phyloP scores from a whole-genome alignment of 2,329 filamentous ascomycete genomes.

The Alternaria angustiovoidea region DNA sequence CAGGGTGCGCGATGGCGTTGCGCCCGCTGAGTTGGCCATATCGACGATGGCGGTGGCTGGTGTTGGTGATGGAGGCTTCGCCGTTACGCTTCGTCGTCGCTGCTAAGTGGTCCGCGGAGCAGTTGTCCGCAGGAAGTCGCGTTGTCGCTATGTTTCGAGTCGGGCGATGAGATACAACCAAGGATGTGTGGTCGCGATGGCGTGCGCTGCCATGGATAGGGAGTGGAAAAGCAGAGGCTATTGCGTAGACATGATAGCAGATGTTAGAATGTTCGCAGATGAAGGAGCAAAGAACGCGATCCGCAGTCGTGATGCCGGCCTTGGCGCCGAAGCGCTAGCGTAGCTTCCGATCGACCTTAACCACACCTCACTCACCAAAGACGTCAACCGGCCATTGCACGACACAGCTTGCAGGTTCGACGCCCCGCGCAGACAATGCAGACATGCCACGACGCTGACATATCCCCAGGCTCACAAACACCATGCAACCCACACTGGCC shows the following conservation, averaged over 20 bases:
- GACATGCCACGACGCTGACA: conserved; percentile 13
- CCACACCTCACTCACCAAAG: conserved; percentile 32
- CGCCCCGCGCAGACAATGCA: neutral
- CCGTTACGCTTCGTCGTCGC: conserved; percentile 6
- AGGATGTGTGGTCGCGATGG: conserved; percentile 18
- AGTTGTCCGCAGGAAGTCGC: conserved; percentile 8
- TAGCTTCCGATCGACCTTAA: conserved; percentile 30
- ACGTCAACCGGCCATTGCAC: conserved; percentile 44
- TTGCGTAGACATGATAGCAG: conserved; percentile 26
- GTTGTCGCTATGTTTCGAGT: conserved; percentile 22
- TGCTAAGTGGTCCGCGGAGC: conserved; percentile 28
- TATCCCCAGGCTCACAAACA: conserved; percentile 29
- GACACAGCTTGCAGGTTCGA: conserved; percentile 34
- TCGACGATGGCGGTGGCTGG: conserved; percentile 2
- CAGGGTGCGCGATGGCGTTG: conserved; percentile 58
- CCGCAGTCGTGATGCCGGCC: conserved; percentile 20
- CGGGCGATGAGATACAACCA: conserved; percentile 16
- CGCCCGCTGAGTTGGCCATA: conserved; percentile 31
- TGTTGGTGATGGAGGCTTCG: neutral
- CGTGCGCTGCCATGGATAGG: conserved; percentile 34
- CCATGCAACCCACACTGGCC: conserved; percentile 37
- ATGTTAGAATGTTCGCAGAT: conserved; percentile 11
- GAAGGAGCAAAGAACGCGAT: conserved; percentile 32
- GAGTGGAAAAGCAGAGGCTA: conserved; percentile 21
- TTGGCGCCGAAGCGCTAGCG: conserved; percentile 30